Base-by-base conservation (phyloP, 306 rosid genomes). In the Dryas alaskensis region DNA sequence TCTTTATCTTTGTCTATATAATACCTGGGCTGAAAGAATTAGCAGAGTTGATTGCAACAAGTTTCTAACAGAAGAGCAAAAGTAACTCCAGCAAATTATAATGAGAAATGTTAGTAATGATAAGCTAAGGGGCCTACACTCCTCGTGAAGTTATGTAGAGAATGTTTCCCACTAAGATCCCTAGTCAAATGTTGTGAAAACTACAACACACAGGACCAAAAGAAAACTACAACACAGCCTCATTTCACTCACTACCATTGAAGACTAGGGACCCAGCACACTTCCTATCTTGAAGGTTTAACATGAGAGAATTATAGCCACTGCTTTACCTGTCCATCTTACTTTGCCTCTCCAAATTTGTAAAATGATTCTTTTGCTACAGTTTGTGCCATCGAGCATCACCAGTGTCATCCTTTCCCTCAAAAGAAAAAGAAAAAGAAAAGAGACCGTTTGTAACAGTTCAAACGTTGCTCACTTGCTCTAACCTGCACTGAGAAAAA, bases 101-200 rank as follows among this genome's bases (percentile, higher is more conserved):
- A 31, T 31, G 37, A 31, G 37, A 31, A 31, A 31, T 31, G 37
- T 31, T 31, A 22, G 62, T 27, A 58, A 25, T 22, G 71, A 66
- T 37, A 19, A 22, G 40, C 55, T 43, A 37, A 50, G 46, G 47
- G 60, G 13, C 47, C 73, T 16, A 31, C 27, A 2, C 31, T 68
- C 48, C 73, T 49, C 16, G 31, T 37, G 60, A 37, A 16, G 60
- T 37, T 4, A 50, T 8, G 10, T 67, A 48, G 45, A 67, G 13
- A 49, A 53, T 48, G 59, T 31, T 49, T 67, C 25, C 58, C n/a
- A 10, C 60, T 5, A 16, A 68, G 60, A 27, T 51, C 48, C 60
- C 48, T 4, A 37, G 60, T 49, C 60, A 52, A 69, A 52, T 52
- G 50, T 17, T 51, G 31, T 68, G 73, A 68, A 68, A 31, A 39